Evolutionary conservation across 495 filamentous ascomycete genomes (phyloP).

Genomic region (Xylaria curta): DNA sequence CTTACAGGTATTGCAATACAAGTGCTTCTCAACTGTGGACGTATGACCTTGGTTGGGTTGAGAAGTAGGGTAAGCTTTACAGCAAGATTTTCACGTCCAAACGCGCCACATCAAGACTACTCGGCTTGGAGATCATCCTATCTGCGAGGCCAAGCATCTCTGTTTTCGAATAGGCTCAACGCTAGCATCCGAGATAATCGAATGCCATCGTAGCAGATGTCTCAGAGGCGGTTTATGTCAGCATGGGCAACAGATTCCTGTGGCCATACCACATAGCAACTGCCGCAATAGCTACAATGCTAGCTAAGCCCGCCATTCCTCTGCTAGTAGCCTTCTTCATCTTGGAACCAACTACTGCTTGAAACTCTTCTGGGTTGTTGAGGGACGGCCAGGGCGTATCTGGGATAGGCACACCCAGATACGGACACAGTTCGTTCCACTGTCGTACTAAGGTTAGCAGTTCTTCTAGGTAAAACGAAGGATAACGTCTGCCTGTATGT

Average conservation of each 20-base stretch:
- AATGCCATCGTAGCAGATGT: too few species aligned
- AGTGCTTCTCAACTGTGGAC: constrained; percentile 5
- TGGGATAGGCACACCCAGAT: constrained; percentile 37
- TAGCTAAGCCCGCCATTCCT: constrained; percentile 28
- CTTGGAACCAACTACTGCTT: constrained; percentile 8
- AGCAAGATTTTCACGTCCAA: background rate
- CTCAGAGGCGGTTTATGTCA: background rate
- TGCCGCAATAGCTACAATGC: constrained; percentile 31
- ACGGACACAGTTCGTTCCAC: constrained; percentile 43
- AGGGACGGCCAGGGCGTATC: constrained; percentile 35
- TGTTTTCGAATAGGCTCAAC: background rate
- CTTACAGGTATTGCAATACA: constrained; percentile 14
- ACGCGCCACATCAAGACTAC: background rate
- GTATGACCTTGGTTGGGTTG: background rate
- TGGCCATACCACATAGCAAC: constrained; percentile 33
- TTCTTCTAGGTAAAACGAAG: background rate
- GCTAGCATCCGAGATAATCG: background rate
- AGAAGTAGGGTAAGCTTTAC: background rate
- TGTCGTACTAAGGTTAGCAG: background rate
- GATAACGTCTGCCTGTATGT: background rate
- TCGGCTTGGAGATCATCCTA: background rate
- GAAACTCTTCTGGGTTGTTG: constrained; percentile 38
- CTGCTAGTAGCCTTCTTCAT: constrained; percentile 27
- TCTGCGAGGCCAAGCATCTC: background rate
- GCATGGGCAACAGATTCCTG: constrained; percentile 18